Base-by-base conservation (phyloP, 495 filamentous ascomycete genomes). In the Aspergillus homomorphus region DNA sequence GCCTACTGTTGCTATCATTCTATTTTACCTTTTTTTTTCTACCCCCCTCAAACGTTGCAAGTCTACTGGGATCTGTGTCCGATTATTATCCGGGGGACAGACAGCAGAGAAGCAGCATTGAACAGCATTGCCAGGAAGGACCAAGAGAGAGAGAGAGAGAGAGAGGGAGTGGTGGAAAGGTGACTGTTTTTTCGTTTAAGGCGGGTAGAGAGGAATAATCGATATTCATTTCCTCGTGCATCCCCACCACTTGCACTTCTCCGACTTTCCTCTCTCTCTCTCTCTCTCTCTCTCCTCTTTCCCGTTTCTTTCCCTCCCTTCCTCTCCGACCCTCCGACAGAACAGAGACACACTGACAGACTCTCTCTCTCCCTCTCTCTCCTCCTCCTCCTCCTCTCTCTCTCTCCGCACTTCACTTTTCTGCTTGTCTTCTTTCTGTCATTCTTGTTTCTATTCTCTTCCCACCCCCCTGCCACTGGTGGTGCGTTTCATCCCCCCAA, bases 121-220 rank as follows among this genome's bases (percentile, higher is more conserved):
- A n/a, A n/a, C n/a, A n/a, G n/a, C n/a, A n/a, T n/a, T n/a, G n/a
- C n/a, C n/a, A n/a, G n/a, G n/a, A n/a, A n/a, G n/a, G n/a, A n/a
- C n/a, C n/a, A n/a, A n/a, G n/a, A n/a, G n/a, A n/a, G n/a, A n/a
- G n/a, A n/a, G n/a, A n/a, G 22, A 20, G 30, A 14, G 12, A 20
- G 26, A 30, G 50, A 52, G 41, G 20, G 18, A 57, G 14, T 53
- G 21, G 41, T 22, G 54, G 60, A 30, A 38, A 49, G 45, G 45
- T 23, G 51, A 41, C 45, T 33, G 59, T 58, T 55, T 61, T 54
- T 42, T 68, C 66, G 66, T 68, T 58, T 65, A 68, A 58, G 62
- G 66, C 66, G 62, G 66, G 62, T 68, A 65, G 57, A 45, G 58
- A 62, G 58, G 62, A 68, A 65, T 68, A 10, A 12, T 38, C 15